These are phyloP conservation scores for Wickerhamiella sergipiensis DNA, from an alignment of 805 yeast genomes.

Conservation along the genomic window DNA sequence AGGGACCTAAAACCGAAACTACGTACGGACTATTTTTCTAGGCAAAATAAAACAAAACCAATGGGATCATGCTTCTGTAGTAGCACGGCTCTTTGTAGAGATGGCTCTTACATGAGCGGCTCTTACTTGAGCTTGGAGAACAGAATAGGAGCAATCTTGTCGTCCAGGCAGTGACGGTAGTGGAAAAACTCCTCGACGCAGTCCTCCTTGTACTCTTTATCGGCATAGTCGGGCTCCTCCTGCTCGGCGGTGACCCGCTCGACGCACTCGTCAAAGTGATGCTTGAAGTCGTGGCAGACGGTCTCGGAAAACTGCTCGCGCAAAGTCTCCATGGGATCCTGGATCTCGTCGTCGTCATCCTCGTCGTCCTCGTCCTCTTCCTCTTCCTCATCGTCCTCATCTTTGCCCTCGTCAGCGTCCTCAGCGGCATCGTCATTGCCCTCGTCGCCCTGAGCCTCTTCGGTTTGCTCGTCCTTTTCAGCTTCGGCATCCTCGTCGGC, in stretches of 20 bases:
- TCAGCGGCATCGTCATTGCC: conserved; percentile 2
- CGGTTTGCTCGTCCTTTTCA: conserved; percentile 30
- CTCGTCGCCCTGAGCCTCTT: conserved; percentile 6
- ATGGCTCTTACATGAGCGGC: too few species aligned
- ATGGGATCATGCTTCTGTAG: too few species aligned
- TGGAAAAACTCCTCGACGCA: conserved; percentile 98
- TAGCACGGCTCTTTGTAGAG: too few species aligned
- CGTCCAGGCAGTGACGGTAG: conserved; percentile 83
- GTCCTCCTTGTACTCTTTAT: conserved; percentile 79
- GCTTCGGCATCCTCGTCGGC: conserved; percentile 26
- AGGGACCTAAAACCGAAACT: neutral
- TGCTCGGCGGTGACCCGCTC: conserved; percentile 84
- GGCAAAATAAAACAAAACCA: neutral
- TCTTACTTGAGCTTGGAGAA: conserved; percentile 78
- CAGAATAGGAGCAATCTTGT: conserved; percentile 81
- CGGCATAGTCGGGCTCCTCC: conserved; percentile 75
- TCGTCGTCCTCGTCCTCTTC: conserved; percentile 48
- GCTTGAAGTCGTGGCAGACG: conserved; percentile 58
- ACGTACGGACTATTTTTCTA: neutral
- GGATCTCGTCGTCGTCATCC: conserved; percentile 59
- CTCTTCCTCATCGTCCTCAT: conserved; percentile 29
- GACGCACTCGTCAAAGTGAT: conserved; percentile 87
- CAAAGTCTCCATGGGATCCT: conserved; percentile 51
- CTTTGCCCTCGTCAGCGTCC: conserved; percentile 25
- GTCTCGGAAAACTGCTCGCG: conserved; percentile 37